Base-by-base conservation (phyloP, 2,329 filamentous ascomycete species). In the Pezicula carpinea region DNA sequence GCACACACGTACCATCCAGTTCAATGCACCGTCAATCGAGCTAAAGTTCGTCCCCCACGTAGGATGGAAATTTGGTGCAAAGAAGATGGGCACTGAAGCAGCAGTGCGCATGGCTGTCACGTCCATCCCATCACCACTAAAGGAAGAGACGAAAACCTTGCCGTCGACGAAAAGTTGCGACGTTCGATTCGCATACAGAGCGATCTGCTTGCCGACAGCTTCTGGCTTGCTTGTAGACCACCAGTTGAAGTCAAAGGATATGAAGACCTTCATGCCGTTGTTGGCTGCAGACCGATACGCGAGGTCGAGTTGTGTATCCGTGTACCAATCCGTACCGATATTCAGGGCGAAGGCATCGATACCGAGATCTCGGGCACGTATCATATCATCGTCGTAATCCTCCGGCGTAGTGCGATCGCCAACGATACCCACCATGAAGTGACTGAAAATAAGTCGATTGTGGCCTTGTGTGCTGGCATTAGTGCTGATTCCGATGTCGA, bases 41-140 rank as follows among this genome's bases (percentile, higher is more conserved):
- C 45, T 50, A 5, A 54, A 51, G 36, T 51, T 43, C 14, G 43
- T 29, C 26, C 26, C 44, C 21, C 53, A 47, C 4, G 47, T 48
- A 3, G 55, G 54, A 40, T 56, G 54, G 33, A 58, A 55, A 34
- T 58, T 58, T 2, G 55, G 55, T 8, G 53, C 55, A 38, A 49
- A 58, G 38, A 56, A 58, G 14, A 58, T 5, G 39, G 54, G 18
- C 52, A 46, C 1, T 56, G 59, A n/a, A 14, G 58, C 60, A 13
- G 46, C 48, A 26, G 51, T 32, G 47, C 68, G 67, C 54, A 77
- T 70, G 1, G 54, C 52, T n/a, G 64, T 58, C 36, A 68, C 65
- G 36, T 53, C 56, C 1, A 66, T 52, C 1, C 73, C 73, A 58
- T 76, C 73, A 45, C 77, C 77, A 2, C 73, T 75, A n/a, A 70